phyloP scores from a whole-genome alignment of 106 monocot species.

The Hemerocallis citrina region DNA sequence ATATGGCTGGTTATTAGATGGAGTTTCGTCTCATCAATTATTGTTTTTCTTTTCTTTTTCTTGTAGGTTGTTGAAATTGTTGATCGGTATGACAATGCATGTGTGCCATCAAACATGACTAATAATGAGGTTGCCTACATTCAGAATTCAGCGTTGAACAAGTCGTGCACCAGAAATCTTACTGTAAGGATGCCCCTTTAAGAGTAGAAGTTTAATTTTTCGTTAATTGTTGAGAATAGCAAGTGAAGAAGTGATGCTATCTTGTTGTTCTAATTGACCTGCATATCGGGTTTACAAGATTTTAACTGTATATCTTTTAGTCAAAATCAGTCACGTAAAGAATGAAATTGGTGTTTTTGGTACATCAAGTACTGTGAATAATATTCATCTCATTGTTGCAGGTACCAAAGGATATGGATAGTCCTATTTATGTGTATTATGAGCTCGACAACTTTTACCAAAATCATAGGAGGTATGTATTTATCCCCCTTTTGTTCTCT shows the following conservation, averaged over 20 bases:
- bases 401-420: conserved; percentile 51
- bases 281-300: too few species aligned
- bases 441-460: conserved; percentile 64
- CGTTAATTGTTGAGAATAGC: too few species aligned
- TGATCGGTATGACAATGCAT: conserved; percentile 56
- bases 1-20: too few species aligned
- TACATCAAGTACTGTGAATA: too few species aligned
- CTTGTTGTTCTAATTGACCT: too few species aligned
- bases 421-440: conserved; percentile 55
- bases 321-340: too few species aligned
- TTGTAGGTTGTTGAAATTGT: conserved; percentile 84
- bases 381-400: conserved; percentile 13
- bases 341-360: too few species aligned
- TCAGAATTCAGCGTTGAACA: conserved; percentile 22
- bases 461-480: conserved; percentile 56
- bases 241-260: too few species aligned
- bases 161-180: conserved; percentile 50
- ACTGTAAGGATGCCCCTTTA: conserved; percentile 32
- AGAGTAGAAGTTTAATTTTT: too few species aligned
- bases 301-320: too few species aligned
- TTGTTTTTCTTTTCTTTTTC: not conserved
- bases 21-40: too few species aligned
- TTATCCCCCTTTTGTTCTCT: not conserved
- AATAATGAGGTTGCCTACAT: conserved; percentile 45
- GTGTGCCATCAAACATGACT: conserved; percentile 31